Conservation (phyloP, 495 filamentous ascomycete species). For the Xeromyces bisporus region DNA sequence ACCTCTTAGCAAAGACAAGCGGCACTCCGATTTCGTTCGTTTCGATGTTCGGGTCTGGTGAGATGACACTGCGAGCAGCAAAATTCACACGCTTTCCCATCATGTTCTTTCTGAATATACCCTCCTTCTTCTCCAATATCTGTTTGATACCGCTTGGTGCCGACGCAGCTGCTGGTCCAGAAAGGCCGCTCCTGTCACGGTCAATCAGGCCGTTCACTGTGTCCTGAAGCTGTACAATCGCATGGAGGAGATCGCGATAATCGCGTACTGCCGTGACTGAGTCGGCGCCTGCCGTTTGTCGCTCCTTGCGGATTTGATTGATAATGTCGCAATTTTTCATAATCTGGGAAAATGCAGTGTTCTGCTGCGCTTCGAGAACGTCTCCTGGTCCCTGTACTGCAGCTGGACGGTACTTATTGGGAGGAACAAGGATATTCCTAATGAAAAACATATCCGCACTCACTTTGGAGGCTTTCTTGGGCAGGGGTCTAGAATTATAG, state of each 20-base stretch:
- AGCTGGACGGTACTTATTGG: constrained; percentile 84
- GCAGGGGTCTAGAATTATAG: constrained; percentile 53
- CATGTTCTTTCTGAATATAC: constrained; percentile 97
- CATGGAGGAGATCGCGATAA: constrained; percentile 46
- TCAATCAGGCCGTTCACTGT: constrained; percentile 83
- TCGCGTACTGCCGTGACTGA: constrained; percentile 26
- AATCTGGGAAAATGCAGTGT: constrained; percentile 67
- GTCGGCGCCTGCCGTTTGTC: constrained; percentile 33
- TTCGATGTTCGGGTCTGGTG: constrained; percentile 95
- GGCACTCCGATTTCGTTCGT: constrained; percentile 98
- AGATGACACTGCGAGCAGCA: constrained; percentile 93
- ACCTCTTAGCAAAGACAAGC: constrained; percentile 84
- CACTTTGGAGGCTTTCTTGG: constrained; percentile 34
- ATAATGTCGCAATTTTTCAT: constrained; percentile 52
- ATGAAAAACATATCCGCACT: constrained; percentile 88
- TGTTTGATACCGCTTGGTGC: constrained; percentile 72
- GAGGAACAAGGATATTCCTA: constrained; percentile 65
- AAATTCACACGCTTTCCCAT: constrained; percentile 99
- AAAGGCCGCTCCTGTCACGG: constrained; percentile 61
- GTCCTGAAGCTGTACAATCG: constrained; percentile 72
- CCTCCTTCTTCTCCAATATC: constrained; percentile 96
- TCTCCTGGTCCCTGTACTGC: constrained; percentile 59
- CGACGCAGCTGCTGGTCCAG: constrained; percentile 39
- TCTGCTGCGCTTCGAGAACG: constrained; percentile 72
- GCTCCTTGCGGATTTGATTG: constrained; percentile 57